phyloP scores from a whole-genome alignment of 352 stramenopile genomes.

The Phytopythium delawarense region DNA sequence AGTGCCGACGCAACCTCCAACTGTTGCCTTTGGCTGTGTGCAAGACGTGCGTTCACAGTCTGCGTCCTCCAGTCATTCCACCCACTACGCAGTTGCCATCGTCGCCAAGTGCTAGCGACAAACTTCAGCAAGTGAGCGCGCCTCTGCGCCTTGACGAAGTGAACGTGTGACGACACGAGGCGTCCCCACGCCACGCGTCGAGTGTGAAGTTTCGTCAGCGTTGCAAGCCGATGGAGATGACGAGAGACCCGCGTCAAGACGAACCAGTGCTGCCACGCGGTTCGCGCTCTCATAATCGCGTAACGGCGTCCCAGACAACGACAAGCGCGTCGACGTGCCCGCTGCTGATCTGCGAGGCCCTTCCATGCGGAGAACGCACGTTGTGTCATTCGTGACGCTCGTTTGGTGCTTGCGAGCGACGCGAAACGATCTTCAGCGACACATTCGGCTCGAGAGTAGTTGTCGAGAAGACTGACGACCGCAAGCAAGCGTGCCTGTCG shows the following conservation, averaged over 20 bases:
- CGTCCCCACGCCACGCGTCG: not conserved
- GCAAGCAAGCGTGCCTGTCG: not conserved
- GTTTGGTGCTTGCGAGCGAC: not conserved
- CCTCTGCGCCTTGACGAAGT: not conserved
- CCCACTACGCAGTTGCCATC: not conserved
- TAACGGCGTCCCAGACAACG: not conserved
- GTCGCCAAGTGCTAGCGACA: not conserved
- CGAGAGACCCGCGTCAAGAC: not conserved
- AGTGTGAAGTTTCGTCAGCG: not conserved
- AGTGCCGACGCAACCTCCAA: not conserved
- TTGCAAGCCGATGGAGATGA: not conserved
- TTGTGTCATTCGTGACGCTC: not conserved
- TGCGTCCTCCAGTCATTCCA: constrained; percentile 4
- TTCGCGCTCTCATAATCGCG: not conserved
- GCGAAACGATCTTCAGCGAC: not conserved
- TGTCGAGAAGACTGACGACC: not conserved
- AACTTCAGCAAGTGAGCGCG: not conserved
- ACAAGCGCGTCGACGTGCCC: not conserved
- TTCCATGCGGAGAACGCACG: not conserved
- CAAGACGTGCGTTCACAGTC: not conserved
- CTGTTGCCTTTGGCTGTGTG: not conserved
- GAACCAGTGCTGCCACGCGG: constrained; percentile 3
- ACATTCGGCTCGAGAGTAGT: not conserved
- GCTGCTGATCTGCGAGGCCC: not conserved
- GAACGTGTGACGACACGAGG: not conserved